Conservation (phyloP, 192 early-diverging fungal species). For the Cetraspora pellucida region DNA sequence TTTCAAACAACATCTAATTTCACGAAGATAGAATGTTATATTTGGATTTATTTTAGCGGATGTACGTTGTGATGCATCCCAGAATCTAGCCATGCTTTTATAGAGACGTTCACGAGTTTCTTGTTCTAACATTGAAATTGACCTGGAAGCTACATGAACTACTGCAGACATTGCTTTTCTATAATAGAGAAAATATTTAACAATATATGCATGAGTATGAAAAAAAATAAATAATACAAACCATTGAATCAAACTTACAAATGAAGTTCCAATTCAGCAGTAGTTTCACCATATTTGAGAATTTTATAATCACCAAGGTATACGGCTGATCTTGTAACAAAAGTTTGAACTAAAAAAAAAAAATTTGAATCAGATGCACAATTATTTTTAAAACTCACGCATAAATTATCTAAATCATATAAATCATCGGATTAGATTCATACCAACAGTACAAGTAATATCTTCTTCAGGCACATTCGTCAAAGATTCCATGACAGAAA, state of each 20-base stretch:
- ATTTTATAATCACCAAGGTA: background rate
- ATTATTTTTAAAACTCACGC: too few relatives aligned
- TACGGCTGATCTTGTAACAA: background rate
- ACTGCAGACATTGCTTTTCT: background rate
- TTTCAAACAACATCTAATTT: constrained; percentile 5
- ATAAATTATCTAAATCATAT: too few relatives aligned
- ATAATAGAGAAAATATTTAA: background rate
- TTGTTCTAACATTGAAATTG: background rate
- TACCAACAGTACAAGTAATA: too few relatives aligned
- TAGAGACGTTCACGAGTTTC: background rate
- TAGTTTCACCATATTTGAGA: background rate
- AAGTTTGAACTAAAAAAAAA: background rate
- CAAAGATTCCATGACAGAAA: too few relatives aligned
- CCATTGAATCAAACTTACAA: background rate
- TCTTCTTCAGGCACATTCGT: too few relatives aligned
- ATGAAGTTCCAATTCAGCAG: background rate
- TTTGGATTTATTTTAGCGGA: background rate
- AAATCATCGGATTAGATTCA: too few relatives aligned
- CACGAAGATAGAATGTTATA: background rate
- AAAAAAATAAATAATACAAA: background rate
- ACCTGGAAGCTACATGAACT: background rate
- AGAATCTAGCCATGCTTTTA: background rate
- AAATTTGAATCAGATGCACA: background rate
- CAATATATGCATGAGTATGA: background rate
- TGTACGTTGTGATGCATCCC: background rate